These are phyloP conservation scores for Blastocystis sp. DNA, from an alignment of 352 stramenopile genomes.

Conservation along the genomic window DNA sequence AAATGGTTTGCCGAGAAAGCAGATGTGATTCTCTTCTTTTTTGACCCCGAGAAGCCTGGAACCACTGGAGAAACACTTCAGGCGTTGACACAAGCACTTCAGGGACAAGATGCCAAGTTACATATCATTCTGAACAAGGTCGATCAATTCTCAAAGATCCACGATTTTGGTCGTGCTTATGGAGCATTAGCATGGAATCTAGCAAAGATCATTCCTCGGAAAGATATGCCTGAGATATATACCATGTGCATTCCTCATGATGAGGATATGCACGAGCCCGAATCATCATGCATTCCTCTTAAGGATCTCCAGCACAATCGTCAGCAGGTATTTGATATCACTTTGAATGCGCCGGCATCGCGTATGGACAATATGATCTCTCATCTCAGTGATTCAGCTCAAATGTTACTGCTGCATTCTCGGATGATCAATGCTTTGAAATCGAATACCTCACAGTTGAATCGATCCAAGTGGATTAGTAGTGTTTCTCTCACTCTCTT, in stretches of 20 bases:
- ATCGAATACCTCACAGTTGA: background rate
- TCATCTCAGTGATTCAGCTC: slow-evolving; percentile 78
- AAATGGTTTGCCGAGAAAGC: slow-evolving; percentile 94
- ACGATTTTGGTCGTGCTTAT: slow-evolving; percentile 98
- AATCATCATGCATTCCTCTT: slow-evolving; percentile 67
- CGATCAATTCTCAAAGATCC: slow-evolving; percentile 92
- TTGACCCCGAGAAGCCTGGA: slow-evolving; percentile 97
- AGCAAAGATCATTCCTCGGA: slow-evolving; percentile 88
- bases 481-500: slow-evolving; percentile 20
- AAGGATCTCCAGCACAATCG: slow-evolving; percentile 87
- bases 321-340: slow-evolving; percentile 90
- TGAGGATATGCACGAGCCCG: slow-evolving; percentile 69
- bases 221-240: slow-evolving; percentile 97
- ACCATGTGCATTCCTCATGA: slow-evolving; percentile 95
- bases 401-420: slow-evolving; percentile 87
- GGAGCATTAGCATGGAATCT: slow-evolving; percentile 98
- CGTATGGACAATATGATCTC: slow-evolving; percentile 98
- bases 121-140: slow-evolving; percentile 99
- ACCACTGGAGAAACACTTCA: slow-evolving; percentile 97
- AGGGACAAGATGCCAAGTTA: slow-evolving; percentile 97
- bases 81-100: slow-evolving; percentile 88
- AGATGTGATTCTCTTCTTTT: slow-evolving; percentile 98
- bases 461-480: background rate
- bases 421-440: slow-evolving; percentile 67
- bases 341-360: slow-evolving; percentile 88